Evolutionary conservation across 2,329 filamentous ascomycete genomes (phyloP).

Genomic region (Cordyceps javanica): DNA sequence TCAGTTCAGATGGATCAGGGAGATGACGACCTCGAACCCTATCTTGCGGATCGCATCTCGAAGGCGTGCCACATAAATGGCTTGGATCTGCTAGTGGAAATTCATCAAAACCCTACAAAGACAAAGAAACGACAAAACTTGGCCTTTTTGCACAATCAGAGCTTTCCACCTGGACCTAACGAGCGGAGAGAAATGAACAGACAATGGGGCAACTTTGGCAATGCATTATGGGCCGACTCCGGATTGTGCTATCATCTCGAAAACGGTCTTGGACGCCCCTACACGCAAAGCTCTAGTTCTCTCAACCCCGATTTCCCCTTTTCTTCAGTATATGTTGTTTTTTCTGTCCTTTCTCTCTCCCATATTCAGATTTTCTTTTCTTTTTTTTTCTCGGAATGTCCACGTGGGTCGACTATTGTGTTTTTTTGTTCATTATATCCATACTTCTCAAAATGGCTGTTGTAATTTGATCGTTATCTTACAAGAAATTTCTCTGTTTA

Average conservation of each 20-base stretch:
- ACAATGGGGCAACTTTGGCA: neutral
- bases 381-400: constrained; percentile 9
- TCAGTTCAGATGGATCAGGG: neutral
- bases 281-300: neutral
- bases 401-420: constrained; percentile 12
- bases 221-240: neutral
- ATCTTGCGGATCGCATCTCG: neutral
- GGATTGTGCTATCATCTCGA: neutral
- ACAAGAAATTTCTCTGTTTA: neutral
- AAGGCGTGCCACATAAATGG: neutral
- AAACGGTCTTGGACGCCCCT: neutral
- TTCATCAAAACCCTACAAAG: neutral
- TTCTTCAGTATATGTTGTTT: constrained; percentile 8
- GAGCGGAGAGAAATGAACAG: neutral
- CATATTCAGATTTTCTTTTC: constrained; percentile 13
- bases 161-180: neutral
- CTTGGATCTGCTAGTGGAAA: neutral
- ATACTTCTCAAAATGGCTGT: constrained; percentile 14
- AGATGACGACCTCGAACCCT: neutral
- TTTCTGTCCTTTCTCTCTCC: constrained; percentile 13
- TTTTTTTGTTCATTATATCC: constrained; percentile 16
- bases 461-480: constrained; percentile 14
- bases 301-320: neutral
- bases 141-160: neutral
- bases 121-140: neutral